Evolutionary conservation across 1,284 basidiomycete species (phyloP), one percentile per base, ranked within the genome.

Genomic region (Tilletiaria anomala): DNA sequence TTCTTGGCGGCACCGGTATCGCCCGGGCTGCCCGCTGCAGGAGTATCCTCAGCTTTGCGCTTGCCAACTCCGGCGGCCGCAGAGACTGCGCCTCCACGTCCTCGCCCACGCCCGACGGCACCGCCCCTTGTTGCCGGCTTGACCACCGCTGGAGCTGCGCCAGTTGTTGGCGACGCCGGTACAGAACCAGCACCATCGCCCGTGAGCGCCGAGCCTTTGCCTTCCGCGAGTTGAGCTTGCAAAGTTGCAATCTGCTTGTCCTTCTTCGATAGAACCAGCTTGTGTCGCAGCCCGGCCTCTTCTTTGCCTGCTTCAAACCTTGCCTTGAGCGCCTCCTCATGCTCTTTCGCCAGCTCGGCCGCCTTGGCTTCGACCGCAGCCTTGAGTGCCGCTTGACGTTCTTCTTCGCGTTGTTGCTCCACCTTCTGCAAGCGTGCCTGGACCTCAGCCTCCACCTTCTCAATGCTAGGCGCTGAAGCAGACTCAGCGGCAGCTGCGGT

Each of bases 241-340:
- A 66, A 50, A 38, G 55, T 58, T 11, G 46, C 53, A 22, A 66
- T 66, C 48, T 53, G 53, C 37, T 60, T 59, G 39, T 66, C 63
- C 39, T 56, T 53, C 45, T 56, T 58, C 40, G 58, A 58, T 47
- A 65, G 47, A 47, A 63, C 51, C 15, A 66, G 53, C 44, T 54
- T 50, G 42, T 65, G 65, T 29, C 61, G 47, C 43, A 66, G 43
- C 29, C 54, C 61, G 20, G 61, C 63, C 41, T 65, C 63, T 39
- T 59, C 54, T 49, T 65, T 64, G 19, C 59, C 63, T 20, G 58
- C 61, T 19, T 40, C 45, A 21, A 43, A 44, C 24, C 59, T 56
- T n/a, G 57, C 45, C 31, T 60, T 52, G 19, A 58, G 51, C 18
- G 38, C 47, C 33, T 48, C 48, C 43, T 64, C 54, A 45, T 61